phyloP scores from a whole-genome alignment of 768 basidiomycete genomes.

The Coprinopsis marcescibilis region DNA sequence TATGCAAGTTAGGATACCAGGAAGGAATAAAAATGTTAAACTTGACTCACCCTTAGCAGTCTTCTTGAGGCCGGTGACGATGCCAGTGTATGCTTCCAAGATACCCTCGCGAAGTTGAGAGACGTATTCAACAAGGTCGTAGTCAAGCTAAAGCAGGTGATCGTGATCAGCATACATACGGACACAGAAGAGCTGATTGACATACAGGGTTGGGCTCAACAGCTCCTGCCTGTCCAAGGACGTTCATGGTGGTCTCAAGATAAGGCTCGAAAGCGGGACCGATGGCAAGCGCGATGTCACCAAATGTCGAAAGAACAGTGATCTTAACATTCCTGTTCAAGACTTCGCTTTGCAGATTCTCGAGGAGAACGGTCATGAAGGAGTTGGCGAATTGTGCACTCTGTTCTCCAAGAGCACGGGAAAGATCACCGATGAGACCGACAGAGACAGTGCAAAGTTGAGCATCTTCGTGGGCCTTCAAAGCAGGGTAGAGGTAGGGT shows the following conservation, averaged over 20 bases:
- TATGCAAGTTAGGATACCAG: slow-evolving; percentile 1
- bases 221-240: slow-evolving; percentile 84
- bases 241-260: slow-evolving; percentile 83
- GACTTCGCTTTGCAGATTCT: slow-evolving; percentile 86
- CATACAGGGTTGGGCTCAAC: slow-evolving; percentile 84
- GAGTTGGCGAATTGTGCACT: slow-evolving; percentile 76
- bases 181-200: slow-evolving; percentile 10
- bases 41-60: slow-evolving; percentile 62
- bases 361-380: slow-evolving; percentile 90
- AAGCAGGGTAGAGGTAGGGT: slow-evolving; percentile 80
- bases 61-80: slow-evolving; percentile 86
- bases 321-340: slow-evolving; percentile 95
- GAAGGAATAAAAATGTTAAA: not conserved
- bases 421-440: slow-evolving; percentile 92
- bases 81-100: slow-evolving; percentile 93
- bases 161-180: slow-evolving; percentile 5
- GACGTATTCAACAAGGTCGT: slow-evolving; percentile 90
- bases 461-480: slow-evolving; percentile 90
- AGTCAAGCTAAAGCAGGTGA: slow-evolving; percentile 53
- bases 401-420: slow-evolving; percentile 86
- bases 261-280: slow-evolving; percentile 84
- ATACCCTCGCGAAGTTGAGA: slow-evolving; percentile 88
- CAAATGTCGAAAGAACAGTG: slow-evolving; percentile 91
- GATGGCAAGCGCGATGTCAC: slow-evolving; percentile 92
- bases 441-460: slow-evolving; percentile 95